These are phyloP conservation scores for Solanum clarkiae DNA, from an alignment of 257 asterid species.

Conservation along the genomic window DNA sequence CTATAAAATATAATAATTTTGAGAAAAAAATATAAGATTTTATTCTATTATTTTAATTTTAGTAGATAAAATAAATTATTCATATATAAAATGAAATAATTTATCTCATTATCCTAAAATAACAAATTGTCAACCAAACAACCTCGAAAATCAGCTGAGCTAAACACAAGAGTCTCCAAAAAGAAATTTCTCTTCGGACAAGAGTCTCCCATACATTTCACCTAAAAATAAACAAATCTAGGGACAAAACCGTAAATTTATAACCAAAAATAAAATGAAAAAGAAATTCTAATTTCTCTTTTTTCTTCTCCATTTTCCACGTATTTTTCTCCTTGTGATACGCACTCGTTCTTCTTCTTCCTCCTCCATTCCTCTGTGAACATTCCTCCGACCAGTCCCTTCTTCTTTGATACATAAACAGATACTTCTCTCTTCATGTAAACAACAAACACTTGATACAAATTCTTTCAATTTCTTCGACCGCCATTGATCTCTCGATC, in stretches of 20 bases:
- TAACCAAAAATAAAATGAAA: neutral
- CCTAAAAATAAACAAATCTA: neutral
- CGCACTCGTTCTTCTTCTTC: neutral
- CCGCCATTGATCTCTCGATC: neutral
- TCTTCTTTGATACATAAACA: neutral
- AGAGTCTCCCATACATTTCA: no score
- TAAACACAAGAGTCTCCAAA: no score
- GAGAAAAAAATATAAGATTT: no score
- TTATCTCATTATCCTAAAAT: no score
- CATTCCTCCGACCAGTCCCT: neutral
- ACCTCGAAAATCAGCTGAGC: no score
- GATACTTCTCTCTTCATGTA: neutral
- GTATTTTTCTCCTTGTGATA: neutral
- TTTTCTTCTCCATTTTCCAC: neutral
- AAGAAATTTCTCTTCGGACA: no score
- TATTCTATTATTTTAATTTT: no score
- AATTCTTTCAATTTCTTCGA: neutral
- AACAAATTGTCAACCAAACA: no score
- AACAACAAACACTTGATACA: neutral
- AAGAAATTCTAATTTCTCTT: neutral
- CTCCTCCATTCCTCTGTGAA: no score
- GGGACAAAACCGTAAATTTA: neutral
- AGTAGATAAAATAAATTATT: rapidly evolving
- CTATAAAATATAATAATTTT: no score
- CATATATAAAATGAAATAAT: no score